A percentile compares a stretch with the other conserved stretches of the same genome.
Evolutionary conservation across 805 yeast species (phyloP).

Genomic region (Myxozyma monticola): DNA sequence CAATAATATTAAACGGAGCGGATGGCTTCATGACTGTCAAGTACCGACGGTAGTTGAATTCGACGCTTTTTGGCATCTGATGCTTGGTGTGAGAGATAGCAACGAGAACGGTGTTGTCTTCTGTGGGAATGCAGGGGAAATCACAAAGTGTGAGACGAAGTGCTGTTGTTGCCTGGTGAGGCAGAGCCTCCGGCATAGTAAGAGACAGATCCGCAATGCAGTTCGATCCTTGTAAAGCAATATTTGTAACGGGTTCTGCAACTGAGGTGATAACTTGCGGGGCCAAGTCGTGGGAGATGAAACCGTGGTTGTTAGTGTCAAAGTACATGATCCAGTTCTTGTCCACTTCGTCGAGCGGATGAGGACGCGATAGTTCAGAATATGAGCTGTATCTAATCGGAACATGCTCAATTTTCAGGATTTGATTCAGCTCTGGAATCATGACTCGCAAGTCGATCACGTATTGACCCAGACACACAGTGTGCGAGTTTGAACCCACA

Average conservation of each 20-base stretch:
- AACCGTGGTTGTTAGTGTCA: conserved; percentile 13
- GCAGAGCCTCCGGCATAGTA: not conserved
- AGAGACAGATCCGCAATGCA: conserved; percentile 3
- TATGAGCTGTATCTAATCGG: conserved; percentile 14
- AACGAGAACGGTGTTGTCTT: conserved; percentile 20
- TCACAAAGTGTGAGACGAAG: conserved; percentile 24
- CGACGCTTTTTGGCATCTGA: conserved; percentile 1
- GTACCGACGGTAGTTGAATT: conserved; percentile 16
- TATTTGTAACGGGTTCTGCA: not conserved
- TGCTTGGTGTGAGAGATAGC: conserved; percentile 19
- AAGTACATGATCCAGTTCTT: conserved; percentile 25
- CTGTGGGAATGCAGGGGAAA: conserved; percentile 27
- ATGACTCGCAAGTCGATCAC: conserved; percentile 21
- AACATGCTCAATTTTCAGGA: conserved; percentile 6
- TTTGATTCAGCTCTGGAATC: conserved; percentile 18
- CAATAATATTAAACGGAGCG: conserved; percentile 24
- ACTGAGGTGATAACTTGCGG: conserved; percentile 6
- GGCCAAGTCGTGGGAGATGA: conserved; percentile 11
- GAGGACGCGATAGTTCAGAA: conserved; percentile 20
- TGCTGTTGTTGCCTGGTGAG: conserved; percentile 22
- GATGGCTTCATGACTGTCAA: conserved; percentile 19
- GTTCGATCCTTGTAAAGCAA: not conserved
- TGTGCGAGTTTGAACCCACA: conserved; percentile 22
- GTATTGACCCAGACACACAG: conserved; percentile 20
- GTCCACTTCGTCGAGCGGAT: conserved; percentile 4